phyloP scores from a whole-genome alignment of 345 rosid species.

The Populus davidiana region DNA sequence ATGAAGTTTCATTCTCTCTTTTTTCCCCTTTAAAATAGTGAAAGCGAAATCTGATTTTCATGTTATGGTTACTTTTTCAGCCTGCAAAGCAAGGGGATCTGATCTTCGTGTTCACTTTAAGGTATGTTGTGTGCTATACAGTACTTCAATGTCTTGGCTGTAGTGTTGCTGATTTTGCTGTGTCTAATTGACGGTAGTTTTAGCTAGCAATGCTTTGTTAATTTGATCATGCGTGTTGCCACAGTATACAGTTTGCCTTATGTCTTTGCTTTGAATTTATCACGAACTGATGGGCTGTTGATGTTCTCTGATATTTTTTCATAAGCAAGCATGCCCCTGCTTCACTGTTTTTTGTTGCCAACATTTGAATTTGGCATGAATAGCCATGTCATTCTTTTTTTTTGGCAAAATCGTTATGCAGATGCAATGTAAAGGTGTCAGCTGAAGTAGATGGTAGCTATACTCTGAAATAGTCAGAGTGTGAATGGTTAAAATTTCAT shows the following conservation, averaged over 20 bases:
- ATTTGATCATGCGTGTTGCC: background rate
- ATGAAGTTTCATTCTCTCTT: background rate
- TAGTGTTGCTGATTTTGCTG: background rate
- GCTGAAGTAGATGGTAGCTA: background rate
- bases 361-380: background rate
- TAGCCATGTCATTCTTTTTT: background rate
- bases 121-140: conserved; percentile 31
- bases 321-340: background rate
- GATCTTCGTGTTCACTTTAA: conserved; percentile 78
- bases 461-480: background rate
- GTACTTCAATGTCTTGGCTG: background rate
- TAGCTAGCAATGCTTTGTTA: background rate
- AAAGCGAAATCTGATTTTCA: conserved; percentile 7
- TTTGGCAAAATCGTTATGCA: too few species aligned
- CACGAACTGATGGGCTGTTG: background rate
- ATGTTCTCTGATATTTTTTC: background rate
- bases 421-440: background rate
- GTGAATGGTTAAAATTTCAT: background rate
- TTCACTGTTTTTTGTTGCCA: background rate
- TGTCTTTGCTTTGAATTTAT: background rate
- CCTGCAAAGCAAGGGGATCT: conserved; percentile 75
- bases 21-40: background rate
- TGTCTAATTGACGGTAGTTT: background rate
- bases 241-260: background rate
- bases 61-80: conserved; percentile 26